A percentile compares a stretch with the other conserved stretches of the same genome.
These are phyloP conservation scores for Pholiota microspora DNA, from an alignment of 768 basidiomycete genomes.

Conservation along the genomic window DNA sequence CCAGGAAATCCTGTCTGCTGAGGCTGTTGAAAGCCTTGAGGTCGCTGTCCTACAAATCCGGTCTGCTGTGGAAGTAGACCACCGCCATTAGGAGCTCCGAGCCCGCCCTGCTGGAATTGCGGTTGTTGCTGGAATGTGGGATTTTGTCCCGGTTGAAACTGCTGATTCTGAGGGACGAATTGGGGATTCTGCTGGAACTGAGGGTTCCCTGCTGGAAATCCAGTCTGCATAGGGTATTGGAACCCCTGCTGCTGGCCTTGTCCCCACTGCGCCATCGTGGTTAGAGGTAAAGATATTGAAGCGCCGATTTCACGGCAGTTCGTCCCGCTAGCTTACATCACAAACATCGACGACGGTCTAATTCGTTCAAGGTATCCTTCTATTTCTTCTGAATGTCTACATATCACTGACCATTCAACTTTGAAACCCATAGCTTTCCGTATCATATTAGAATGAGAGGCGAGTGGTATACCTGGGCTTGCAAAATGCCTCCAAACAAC, in stretches of 20 bases:
- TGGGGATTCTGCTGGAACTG: constrained; percentile 46
- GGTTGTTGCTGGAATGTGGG: constrained; percentile 38
- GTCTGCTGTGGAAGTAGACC: constrained; percentile 63
- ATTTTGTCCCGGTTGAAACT: constrained; percentile 39
- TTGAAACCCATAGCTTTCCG: too few species aligned
- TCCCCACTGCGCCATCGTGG: constrained; percentile 76
- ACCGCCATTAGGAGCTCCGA: constrained; percentile 33
- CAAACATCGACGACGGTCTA: neutral
- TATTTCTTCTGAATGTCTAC: too few species aligned
- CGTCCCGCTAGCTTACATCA: neutral
- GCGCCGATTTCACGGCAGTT: constrained; percentile 12
- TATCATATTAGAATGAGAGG: too few species aligned
- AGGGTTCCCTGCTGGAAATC: constrained; percentile 44
- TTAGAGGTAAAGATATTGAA: constrained; percentile 19
- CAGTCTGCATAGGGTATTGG: constrained; percentile 77
- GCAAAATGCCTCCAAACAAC: too few species aligned
- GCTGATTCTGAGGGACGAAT: constrained; percentile 40
- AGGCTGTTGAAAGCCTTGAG: constrained; percentile 50
- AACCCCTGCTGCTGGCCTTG: constrained; percentile 65
- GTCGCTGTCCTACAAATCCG: constrained; percentile 45
- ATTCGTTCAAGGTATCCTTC: neutral
- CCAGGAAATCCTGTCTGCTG: constrained; percentile 57
- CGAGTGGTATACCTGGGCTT: too few species aligned
- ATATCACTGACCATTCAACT: too few species aligned
- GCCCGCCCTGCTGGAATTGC: constrained; percentile 36